Conservation (phyloP, 495 filamentous ascomycete species). For the Hypomontagnella monticulosa region DNA sequence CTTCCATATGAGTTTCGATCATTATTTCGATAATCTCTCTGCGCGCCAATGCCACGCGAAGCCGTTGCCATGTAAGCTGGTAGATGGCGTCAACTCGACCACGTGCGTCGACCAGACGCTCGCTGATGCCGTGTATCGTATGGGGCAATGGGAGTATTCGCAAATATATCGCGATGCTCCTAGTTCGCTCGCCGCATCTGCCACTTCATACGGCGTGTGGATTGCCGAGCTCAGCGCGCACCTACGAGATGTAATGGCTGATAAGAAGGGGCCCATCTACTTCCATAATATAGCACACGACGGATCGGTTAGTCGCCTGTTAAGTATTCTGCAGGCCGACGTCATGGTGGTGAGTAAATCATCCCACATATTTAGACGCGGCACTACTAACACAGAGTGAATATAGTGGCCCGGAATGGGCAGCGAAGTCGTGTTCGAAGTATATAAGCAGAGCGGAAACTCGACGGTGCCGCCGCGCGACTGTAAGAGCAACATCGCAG, state of each 20-base stretch:
- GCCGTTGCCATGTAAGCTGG: constrained; percentile 67
- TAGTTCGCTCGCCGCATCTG: constrained; percentile 63
- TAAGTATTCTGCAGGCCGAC: constrained; percentile 71
- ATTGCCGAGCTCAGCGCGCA: constrained; percentile 70
- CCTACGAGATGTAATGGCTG: constrained; percentile 58
- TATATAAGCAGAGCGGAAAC: constrained; percentile 54
- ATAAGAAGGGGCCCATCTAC: constrained; percentile 57
- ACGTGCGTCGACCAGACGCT: constrained; percentile 65
- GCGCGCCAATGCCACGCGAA: constrained; percentile 72
- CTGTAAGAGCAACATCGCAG: background rate
- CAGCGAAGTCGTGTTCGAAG: constrained; percentile 72
- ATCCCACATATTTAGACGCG: background rate
- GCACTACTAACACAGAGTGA: constrained; percentile 6
- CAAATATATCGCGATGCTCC: constrained; percentile 71
- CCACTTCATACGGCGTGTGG: constrained; percentile 68
- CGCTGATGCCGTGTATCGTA: constrained; percentile 70
- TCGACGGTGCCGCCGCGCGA: background rate
- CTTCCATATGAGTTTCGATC: constrained; percentile 72
- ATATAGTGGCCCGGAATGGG: constrained; percentile 75
- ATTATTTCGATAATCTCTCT: constrained; percentile 79
- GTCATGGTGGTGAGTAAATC: constrained; percentile 61
- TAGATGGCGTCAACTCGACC: constrained; percentile 42
- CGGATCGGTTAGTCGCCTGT: constrained; percentile 68
- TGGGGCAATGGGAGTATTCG: constrained; percentile 76
- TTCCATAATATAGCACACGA: constrained; percentile 77